These are phyloP conservation scores for Magnolia sinica DNA, from an alignment of 164 flowering plant species.

Conservation along the genomic window DNA sequence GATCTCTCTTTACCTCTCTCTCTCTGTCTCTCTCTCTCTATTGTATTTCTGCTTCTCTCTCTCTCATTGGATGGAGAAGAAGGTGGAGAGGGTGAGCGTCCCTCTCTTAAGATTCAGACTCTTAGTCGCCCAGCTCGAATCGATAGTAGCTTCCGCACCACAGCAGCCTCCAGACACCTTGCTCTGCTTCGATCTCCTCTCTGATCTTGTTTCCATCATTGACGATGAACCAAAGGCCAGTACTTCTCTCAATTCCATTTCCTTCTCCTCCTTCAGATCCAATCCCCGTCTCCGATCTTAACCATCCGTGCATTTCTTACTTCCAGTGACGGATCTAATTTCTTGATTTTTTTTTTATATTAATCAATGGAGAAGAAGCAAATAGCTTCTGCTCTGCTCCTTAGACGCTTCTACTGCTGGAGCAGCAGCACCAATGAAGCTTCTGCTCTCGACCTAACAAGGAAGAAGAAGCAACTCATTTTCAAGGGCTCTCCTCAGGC, in stretches of 20 bases:
- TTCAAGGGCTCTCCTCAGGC: too few relatives aligned
- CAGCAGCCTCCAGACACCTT: constrained; percentile 87
- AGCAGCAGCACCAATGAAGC: too few relatives aligned
- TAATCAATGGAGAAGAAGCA: too few relatives aligned
- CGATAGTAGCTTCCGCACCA: constrained; percentile 82
- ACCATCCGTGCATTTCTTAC: neutral
- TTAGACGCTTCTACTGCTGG: too few relatives aligned
- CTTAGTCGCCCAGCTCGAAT: constrained; percentile 89
- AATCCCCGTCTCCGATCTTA: neutral
- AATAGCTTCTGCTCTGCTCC: too few relatives aligned
- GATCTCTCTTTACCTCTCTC: too few relatives aligned
- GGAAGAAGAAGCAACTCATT: too few relatives aligned
- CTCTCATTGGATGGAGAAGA: constrained; percentile 48
- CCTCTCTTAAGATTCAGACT: constrained; percentile 94
- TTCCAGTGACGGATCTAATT: neutral
- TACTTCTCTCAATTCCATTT: constrained; percentile 1
- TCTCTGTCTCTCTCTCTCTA: neutral
- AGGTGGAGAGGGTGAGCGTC: constrained; percentile 52
- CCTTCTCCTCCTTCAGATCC: neutral
- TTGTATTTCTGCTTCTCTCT: neutral
- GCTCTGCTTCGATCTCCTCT: constrained; percentile 95
- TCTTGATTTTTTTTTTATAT: neutral
- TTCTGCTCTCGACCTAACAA: too few relatives aligned
- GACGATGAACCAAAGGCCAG: constrained; percentile 90
- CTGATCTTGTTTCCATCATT: constrained; percentile 86